Conservation (phyloP, 225 moss, liverwort and hornwort genomes). For the Pseudisothecium myosuroides region DNA sequence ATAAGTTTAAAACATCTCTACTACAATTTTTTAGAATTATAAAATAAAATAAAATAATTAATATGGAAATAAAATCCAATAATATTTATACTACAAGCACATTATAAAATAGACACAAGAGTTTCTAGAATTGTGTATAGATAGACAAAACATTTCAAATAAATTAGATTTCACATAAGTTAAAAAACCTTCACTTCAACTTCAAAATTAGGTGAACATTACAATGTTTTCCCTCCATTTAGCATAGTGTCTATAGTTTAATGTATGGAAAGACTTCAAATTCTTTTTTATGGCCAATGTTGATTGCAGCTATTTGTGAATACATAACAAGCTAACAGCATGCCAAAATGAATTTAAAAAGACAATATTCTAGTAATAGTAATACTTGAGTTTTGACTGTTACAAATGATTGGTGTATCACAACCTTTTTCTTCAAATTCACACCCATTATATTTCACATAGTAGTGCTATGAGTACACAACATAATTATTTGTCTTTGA, state of each 20-base stretch:
- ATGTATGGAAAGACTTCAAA: background rate
- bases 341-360: background rate
- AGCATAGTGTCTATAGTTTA: no score
- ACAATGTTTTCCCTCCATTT: background rate
- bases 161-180: no score
- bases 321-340: background rate
- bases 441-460: background rate
- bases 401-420: background rate
- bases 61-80: background rate
- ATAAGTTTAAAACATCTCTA: background rate
- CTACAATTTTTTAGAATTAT: background rate
- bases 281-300: background rate
- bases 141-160: background rate
- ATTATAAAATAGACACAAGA: background rate
- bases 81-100: no score
- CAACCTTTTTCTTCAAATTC: background rate
- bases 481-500: background rate
- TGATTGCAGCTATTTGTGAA: background rate
- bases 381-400: background rate
- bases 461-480: background rate
- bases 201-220: background rate
- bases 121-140: background rate
- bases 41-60: background rate
- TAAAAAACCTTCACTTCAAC: background rate
- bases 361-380: background rate